A percentile compares a stretch with the other conserved stretches of the same genome.
Conservation (phyloP, 768 basidiomycete genomes). For the Pleurotus platypus region DNA sequence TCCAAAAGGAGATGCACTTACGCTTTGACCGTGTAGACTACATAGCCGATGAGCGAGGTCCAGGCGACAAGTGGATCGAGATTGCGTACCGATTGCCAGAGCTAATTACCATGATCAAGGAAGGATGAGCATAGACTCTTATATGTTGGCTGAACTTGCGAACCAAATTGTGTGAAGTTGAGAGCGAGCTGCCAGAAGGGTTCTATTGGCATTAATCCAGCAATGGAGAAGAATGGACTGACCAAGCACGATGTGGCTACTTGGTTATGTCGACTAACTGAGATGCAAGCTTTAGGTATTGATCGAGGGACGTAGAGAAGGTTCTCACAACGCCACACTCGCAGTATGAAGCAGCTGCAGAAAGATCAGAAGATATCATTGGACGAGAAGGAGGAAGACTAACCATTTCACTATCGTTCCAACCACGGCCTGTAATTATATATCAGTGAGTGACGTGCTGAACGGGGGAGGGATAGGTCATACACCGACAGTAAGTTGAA, state of each 20-base stretch:
- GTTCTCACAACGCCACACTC: constrained; percentile 58
- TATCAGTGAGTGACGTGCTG: constrained; percentile 4
- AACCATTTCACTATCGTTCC: constrained; percentile 56
- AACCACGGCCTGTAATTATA: constrained; percentile 31
- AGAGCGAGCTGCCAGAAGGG: background rate
- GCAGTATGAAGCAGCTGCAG: constrained; percentile 49
- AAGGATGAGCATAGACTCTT: background rate
- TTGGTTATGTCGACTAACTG: no score
- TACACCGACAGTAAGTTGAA: constrained; percentile 34
- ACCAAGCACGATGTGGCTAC: no score
- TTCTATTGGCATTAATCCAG: no score
- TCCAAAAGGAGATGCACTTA: constrained; percentile 17
- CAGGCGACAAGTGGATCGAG: no score
- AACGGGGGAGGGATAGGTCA: constrained; percentile 9
- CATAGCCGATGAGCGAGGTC: no score
- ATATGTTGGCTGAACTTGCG: background rate
- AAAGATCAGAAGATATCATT: background rate
- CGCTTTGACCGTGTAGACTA: constrained; percentile 45
- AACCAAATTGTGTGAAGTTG: background rate
- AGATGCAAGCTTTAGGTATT: no score
- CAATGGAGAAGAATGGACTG: no score
- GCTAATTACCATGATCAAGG: constrained; percentile 15
- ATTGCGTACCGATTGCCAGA: constrained; percentile 32
- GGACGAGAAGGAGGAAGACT: constrained; percentile 14
- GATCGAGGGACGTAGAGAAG: no score